These are phyloP conservation scores for Anthostomella pinea DNA, from an alignment of 2,329 filamentous ascomycete genomes.

Conservation along the genomic window DNA sequence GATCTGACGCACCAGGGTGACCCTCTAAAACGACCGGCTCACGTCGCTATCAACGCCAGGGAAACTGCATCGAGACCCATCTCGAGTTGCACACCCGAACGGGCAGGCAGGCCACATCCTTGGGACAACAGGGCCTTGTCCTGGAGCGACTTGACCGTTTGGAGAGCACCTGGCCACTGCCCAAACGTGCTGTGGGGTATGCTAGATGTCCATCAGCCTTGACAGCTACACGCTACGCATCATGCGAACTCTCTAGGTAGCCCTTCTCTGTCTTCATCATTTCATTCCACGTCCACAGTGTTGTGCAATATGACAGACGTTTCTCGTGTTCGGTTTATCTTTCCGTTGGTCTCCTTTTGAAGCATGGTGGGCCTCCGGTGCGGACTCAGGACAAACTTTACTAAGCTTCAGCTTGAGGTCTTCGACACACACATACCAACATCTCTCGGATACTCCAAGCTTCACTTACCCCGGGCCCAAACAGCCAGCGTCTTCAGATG, in stretches of 20 bases:
- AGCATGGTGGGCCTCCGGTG: constrained; percentile 19
- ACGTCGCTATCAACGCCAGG: constrained; percentile 13
- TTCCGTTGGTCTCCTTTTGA: constrained; percentile 17
- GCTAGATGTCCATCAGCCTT: constrained; percentile 33
- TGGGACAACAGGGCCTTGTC: constrained; percentile 23
- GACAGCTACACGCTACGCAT: constrained; percentile 33
- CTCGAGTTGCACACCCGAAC: constrained; percentile 5
- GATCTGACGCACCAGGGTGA: constrained; percentile 35
- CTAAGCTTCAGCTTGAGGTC: constrained; percentile 17
- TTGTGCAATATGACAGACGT: constrained; percentile 13
- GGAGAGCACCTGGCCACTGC: constrained; percentile 25
- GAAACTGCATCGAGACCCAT: constrained; percentile 2
- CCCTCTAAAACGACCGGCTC: constrained; percentile 27
- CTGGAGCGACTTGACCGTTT: constrained; percentile 17
- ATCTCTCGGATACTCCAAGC: constrained; percentile 24
- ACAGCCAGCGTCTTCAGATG: constrained; percentile 31
- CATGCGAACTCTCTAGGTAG: constrained; percentile 31
- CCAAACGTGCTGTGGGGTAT: constrained; percentile 34
- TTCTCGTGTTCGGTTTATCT: constrained; percentile 21
- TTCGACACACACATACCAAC: constrained; percentile 2
- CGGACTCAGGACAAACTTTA: constrained; percentile 23
- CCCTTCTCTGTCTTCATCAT: constrained; percentile 20
- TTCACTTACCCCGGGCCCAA: constrained; percentile 25
- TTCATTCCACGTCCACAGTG: constrained; percentile 12
- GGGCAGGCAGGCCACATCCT: constrained; percentile 20